phyloP scores from a whole-genome alignment of 2,329 filamentous ascomycete genomes.

The Aspergillus calidoustus region DNA sequence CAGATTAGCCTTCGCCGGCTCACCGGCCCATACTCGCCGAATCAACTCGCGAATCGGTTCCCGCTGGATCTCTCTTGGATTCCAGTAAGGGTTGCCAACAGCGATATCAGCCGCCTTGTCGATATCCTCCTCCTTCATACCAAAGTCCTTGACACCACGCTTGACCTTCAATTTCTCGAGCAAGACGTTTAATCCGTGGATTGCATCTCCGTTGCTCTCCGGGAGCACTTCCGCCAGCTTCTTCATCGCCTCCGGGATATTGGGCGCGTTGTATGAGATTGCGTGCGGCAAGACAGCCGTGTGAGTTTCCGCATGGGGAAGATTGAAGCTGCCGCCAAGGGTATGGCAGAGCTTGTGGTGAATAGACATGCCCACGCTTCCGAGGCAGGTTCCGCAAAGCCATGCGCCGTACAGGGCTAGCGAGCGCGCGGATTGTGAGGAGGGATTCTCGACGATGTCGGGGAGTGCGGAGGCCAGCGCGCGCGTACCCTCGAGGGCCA shows the following conservation, averaged over 20 bases:
- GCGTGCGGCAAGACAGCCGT: conserved; percentile 67
- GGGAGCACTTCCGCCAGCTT: conserved; percentile 60
- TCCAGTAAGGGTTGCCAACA: conserved; percentile 63
- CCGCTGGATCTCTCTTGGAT: conserved; percentile 60
- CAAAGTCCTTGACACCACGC: conserved; percentile 58
- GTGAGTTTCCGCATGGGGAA: conserved; percentile 70
- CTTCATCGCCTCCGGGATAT: conserved; percentile 57
- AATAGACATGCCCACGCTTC: conserved; percentile 64
- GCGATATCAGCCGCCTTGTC: conserved; percentile 65
- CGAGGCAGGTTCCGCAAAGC: conserved; percentile 66
- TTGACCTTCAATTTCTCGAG: conserved; percentile 59
- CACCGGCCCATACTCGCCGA: conserved; percentile 64
- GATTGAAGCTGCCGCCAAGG: conserved; percentile 65
- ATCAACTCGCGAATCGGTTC: conserved; percentile 60
- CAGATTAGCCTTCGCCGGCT: conserved; percentile 59
- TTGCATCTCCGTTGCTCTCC: conserved; percentile 62
- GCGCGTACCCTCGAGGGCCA: conserved; percentile 62
- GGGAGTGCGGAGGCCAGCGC: conserved; percentile 60
- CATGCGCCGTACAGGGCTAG: conserved; percentile 66
- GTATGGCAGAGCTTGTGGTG: conserved; percentile 72
- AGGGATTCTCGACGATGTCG: conserved; percentile 53
- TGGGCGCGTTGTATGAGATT: conserved; percentile 65
- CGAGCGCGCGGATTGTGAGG: conserved; percentile 53
- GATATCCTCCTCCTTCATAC: conserved; percentile 65
- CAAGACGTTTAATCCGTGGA: conserved; percentile 61